These are phyloP conservation scores for Cladosporium sp. DNA, from an alignment of 2,329 filamentous ascomycete genomes.

Conservation along the genomic window DNA sequence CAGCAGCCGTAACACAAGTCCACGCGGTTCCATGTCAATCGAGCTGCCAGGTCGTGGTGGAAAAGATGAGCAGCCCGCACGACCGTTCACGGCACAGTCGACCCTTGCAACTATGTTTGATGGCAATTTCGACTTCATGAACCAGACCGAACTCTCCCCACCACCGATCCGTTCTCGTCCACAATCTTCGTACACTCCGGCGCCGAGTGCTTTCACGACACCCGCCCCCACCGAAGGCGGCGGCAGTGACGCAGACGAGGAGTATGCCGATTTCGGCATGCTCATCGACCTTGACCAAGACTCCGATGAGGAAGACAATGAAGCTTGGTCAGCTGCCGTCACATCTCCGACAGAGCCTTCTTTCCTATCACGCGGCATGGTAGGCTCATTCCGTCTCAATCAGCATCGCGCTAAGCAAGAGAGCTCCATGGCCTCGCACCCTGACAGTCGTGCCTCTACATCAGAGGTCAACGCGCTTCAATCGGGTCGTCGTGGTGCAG, in stretches of 20 bases:
- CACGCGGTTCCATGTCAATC: conserved; percentile 21
- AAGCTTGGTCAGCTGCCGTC: background rate
- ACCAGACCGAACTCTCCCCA: conserved; percentile 45
- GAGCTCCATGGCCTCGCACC: conserved; percentile 56
- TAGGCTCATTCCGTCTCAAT: conserved; percentile 70
- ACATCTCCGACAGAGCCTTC: conserved; percentile 28
- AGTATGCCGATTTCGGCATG: conserved; percentile 11
- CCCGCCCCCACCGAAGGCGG: conserved; percentile 4
- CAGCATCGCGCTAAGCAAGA: conserved; percentile 47
- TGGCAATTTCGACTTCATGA: conserved; percentile 24
- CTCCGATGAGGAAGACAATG: conserved; percentile 47
- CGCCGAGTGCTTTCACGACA: conserved; percentile 3
- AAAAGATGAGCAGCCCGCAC: conserved; percentile 15
- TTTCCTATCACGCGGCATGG: conserved; percentile 57
- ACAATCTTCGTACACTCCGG: background rate
- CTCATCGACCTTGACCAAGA: conserved; percentile 24
- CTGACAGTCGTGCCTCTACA: conserved; percentile 59
- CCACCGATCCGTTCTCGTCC: background rate
- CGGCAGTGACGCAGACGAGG: conserved; percentile 10
- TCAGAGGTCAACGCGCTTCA: conserved; percentile 59
- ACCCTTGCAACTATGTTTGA: conserved; percentile 32
- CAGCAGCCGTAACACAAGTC: conserved; percentile 28
- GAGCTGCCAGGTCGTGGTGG: background rate
- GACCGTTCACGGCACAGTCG: conserved; percentile 31
- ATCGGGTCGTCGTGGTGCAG: conserved; percentile 61